Evolutionary conservation across 1,139 yeast genomes (phyloP), one percentile per base, ranked within the genome.

Genomic region (Candida neerlandica): DNA sequence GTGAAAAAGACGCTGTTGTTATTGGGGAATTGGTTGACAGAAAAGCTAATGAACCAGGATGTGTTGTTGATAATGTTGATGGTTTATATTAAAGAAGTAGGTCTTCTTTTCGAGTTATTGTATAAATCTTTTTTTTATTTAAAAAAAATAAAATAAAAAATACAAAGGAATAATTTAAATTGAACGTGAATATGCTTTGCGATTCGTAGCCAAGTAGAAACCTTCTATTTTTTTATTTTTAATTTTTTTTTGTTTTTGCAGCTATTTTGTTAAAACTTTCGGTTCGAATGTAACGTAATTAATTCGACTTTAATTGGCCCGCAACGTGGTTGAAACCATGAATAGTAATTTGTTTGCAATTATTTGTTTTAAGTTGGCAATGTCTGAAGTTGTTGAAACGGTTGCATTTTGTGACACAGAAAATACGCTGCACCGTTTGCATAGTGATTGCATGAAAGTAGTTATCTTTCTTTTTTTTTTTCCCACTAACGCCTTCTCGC

Each of bases 11-110:
- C 9, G 94, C 92, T 4, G 85, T 82, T 63, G 77, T 77, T 46
- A 90, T 95, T 63, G 99, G 99, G 60, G 69, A 78, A 55, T 78
- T 95, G 61, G 82, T 77, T 29, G 77, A 76, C 52, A 81, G 79
- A 65, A 77, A 73, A 39, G 73, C 69, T 32, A 79, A 72, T 21
- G 79, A 75, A 52, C 82, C 85, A 44, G 86, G 84, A 33, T 89
- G 96, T 70, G 74, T 84, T 55, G 88, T 90, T 40, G 71, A 70
- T 45, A 87, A 89, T 65, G 75, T 83, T 49, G 84, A 79, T 48
- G 75, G 77, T 40, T 73, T 87, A 67, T 85, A 85, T 61, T 85
- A 73, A 56, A 41, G 32, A 41, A 16, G 32, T 10, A 19, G 19
- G 21, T 30, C 15, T 32, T 40, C 14, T 29, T 29, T 11, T 12